Base-by-base conservation (phyloP, 305 asterid genomes). In the Galium porrigens region DNA sequence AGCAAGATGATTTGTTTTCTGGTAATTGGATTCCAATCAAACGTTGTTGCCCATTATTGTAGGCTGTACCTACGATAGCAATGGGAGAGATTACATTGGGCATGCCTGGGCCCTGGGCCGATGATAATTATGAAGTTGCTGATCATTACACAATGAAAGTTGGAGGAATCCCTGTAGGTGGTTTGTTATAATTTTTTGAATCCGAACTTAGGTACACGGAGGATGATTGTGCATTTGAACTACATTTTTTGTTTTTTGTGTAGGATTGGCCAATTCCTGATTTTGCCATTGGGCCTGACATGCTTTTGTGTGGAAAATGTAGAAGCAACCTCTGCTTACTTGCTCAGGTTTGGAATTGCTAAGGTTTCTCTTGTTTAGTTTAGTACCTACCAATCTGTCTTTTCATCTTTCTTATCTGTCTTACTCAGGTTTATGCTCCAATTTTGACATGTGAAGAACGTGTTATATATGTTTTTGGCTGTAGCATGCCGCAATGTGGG, bases 101-200 rank as follows among this genome's bases (percentile, higher is more conserved):
- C 70, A 77, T 91, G 94, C 98, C 98, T 5, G 98, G 95, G 55
- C 77, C 75, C 12, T 91, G 98, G 98, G 95, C 98, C 72, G 84
- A 77, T 59, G 83, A 82, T 77, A 77, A 82, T 56, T 72, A 72
- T 53, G 95, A 91, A 81, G 83, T 77, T 68, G 90, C 96, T 71
- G 98, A 91, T 78, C 85, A 85, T 66, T 89, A 89, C 71, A 85
- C 95, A 6, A 80, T 89, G 32, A 91, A 91, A 83, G 79, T 91
- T 6, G 98, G 98, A 65, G 98, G 98, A 53, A 56, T 84, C 72
- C 90, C 96, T 34, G 98, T 91, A 79, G 73, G 89, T 20, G 39
- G 0, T 11, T 37, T 20, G n/a, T 2, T 36, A 25, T 12, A n/a
- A 32, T 57, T 70, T 52, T 6, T 33, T 0, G 14, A 14, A 36